phyloP scores from a whole-genome alignment of 2,329 filamentous ascomycete species.

The Colletotrichum sp. region DNA sequence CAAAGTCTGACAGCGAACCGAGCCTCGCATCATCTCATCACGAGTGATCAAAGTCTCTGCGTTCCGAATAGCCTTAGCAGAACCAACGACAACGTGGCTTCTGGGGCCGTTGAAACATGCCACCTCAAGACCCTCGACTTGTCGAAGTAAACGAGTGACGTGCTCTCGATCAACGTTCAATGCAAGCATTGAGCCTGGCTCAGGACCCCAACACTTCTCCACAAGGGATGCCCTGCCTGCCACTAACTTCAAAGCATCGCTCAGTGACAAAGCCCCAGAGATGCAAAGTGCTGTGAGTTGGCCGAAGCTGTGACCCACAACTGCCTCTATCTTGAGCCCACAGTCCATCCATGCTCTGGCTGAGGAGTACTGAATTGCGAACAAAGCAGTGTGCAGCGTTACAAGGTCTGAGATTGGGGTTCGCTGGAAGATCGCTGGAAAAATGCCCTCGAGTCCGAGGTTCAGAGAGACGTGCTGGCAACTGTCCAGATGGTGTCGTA shows the following conservation, averaged over 20 bases:
- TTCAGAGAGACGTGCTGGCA: slow-evolving; percentile 33
- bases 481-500: slow-evolving; percentile 33
- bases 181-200: slow-evolving; percentile 34
- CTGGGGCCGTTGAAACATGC: slow-evolving; percentile 1
- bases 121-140: not conserved
- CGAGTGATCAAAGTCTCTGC: not conserved
- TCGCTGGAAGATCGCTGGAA: slow-evolving; percentile 33
- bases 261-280: slow-evolving; percentile 30
- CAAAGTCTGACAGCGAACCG: not conserved
- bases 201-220: slow-evolving; percentile 29
- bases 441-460: slow-evolving; percentile 33
- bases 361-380: not conserved
- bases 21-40: not conserved
- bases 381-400: slow-evolving; percentile 35
- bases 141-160: not conserved
- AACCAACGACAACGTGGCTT: not conserved
- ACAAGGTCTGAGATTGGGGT: slow-evolving; percentile 29
- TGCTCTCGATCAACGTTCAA: slow-evolving; percentile 12
- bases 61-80: not conserved
- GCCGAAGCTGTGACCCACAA: slow-evolving; percentile 39
- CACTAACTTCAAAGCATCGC: slow-evolving; percentile 34
- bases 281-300: slow-evolving; percentile 38
- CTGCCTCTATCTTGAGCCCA: not conserved
- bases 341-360: not conserved
- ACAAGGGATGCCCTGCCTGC: slow-evolving; percentile 34